Conservation (phyloP, 441 rosid species). For the Hura crepitans region DNA sequence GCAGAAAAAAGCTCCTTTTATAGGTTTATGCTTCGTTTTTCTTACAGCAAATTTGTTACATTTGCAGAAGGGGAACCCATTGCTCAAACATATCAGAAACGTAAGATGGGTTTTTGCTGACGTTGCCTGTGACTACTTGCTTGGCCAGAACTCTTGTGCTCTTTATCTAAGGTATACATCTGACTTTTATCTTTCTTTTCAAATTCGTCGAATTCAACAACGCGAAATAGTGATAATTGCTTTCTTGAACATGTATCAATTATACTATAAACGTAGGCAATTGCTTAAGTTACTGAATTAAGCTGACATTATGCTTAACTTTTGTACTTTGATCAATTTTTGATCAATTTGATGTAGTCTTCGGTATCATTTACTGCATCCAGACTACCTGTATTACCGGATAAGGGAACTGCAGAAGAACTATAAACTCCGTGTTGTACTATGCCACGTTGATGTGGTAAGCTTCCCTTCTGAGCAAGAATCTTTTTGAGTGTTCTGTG, state of each 20-base stretch:
- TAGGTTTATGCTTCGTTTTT: too few relatives aligned
- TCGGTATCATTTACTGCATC: conserved; percentile 84
- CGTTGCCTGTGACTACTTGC: conserved; percentile 70
- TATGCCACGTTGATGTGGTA: conserved; percentile 92
- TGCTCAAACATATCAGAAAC: conserved; percentile 82
- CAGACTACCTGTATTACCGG: conserved; percentile 86
- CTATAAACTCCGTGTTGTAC: conserved; percentile 74
- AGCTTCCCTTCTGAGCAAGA: conserved; percentile 22
- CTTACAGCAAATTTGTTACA: not conserved
- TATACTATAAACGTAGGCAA: not conserved
- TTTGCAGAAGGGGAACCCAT: conserved; percentile 90
- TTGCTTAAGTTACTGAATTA: conserved; percentile 1
- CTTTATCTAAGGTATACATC: conserved; percentile 67
- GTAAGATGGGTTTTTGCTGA: conserved; percentile 84
- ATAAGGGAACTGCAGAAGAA: conserved; percentile 87
- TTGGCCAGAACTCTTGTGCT: conserved; percentile 85
- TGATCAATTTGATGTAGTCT: conserved; percentile 68
- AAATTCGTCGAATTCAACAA: not conserved
- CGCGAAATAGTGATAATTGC: not conserved
- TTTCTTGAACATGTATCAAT: not conserved
- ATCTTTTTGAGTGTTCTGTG: not conserved
- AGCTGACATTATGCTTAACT: conserved; percentile 5
- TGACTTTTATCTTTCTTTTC: not conserved
- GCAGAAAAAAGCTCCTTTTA: not conserved
- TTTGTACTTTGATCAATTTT: conserved; percentile 11